A percentile compares a stretch with the other conserved stretches of the same genome.
These are phyloP conservation scores for Seminavis robusta DNA, from an alignment of 108 stramenopile species.

Conservation along the genomic window DNA sequence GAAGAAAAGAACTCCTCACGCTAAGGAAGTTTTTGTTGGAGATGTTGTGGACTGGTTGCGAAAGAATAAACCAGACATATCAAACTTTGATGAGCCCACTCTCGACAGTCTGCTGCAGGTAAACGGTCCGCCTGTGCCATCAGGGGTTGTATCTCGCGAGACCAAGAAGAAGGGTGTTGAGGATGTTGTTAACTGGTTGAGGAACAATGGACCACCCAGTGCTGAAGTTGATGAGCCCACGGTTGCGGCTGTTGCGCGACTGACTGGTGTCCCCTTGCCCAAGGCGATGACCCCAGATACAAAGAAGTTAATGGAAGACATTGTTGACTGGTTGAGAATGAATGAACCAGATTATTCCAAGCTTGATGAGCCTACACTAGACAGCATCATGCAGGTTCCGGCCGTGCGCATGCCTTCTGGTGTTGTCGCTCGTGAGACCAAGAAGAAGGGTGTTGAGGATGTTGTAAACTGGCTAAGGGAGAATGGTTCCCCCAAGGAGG, in stretches of 20 bases:
- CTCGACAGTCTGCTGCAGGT: not conserved
- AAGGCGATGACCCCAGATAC: not conserved
- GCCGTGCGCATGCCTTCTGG: not conserved
- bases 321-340: constrained; percentile 20
- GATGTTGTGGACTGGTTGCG: constrained; percentile 1
- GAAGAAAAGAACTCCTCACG: not conserved
- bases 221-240: constrained; percentile 7
- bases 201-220: constrained; percentile 1
- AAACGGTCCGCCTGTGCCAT: not conserved
- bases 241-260: not conserved
- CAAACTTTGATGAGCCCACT: not conserved
- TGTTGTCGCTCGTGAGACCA: no score
- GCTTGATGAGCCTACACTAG: constrained; percentile 1
- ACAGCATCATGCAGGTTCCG: not conserved
- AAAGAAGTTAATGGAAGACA: constrained; percentile 8
- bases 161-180: constrained; percentile 6
- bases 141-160: not conserved
- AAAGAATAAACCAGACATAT: not conserved
- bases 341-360: not conserved
- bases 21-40: not conserved
- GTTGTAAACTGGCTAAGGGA: constrained; percentile 22
- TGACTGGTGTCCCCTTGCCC: constrained; percentile 2
- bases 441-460: constrained; percentile 8
- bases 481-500: not conserved
- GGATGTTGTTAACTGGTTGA: constrained; percentile 1